Base-by-base conservation (phyloP, 208 protist genomes). In the Trypanosoma mega region DNA sequence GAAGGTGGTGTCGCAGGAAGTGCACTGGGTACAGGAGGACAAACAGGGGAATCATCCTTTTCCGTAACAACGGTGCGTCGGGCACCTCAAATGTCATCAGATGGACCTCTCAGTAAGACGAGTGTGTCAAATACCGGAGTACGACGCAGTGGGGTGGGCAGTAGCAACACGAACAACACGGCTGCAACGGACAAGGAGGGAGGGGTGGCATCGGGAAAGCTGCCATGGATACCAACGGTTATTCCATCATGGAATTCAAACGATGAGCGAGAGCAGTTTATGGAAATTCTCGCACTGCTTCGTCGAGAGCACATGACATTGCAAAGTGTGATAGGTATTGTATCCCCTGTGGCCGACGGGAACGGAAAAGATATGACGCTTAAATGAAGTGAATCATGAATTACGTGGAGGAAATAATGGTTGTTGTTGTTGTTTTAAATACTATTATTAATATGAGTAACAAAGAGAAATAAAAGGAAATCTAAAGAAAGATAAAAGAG, bases 221-320 rank as follows among this genome's bases (percentile, higher is more conserved):
- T 62, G 31, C 52, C 52, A 12, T 14, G 50, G 11, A 31, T 88
- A 50, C 78, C 80, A 27, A 70, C 74, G 45, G 61, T 85, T 26
- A 83, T 92, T 45, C 65, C 85, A 1, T 92, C 85, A 14, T 92
- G 85, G 85, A 71, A 78, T 30, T 68, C 71, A 21, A 37, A 69
- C 46, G 55, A 74, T 12, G 85, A 92, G 61, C 73, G 77, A 31
- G 68, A 83, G 14, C 79, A 89, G 68, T 89, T 92, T 59, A 34
- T 89, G 24, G 46, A 62, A 18, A 76, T 82, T 20, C 45, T 89
- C 39, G 59, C 56, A 8, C 43, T 85, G n/a, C 60, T 92, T 39
- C 56, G 63, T 23, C 76, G 55, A n/a, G 59, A 56, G 31, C 41
- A 68, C 36, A 53, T 62, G 45, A 47, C 47, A 5, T 53, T 68